Conservation (phyloP, 108 stramenopile species). For the Parmales sp. region DNA sequence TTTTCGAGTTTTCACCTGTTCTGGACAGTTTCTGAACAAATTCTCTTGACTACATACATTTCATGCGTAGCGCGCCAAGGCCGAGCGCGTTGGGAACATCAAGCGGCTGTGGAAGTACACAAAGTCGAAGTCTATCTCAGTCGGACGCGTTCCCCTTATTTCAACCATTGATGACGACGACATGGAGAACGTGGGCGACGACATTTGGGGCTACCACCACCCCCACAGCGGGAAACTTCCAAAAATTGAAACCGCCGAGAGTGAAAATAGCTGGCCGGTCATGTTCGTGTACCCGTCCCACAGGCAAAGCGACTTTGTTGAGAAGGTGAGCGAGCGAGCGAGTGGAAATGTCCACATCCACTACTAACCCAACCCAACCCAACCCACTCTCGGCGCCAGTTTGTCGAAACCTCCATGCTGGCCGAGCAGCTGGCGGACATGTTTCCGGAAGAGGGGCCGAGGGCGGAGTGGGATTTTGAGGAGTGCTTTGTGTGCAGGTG, state of each 20-base stretch:
- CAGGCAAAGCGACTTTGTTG: conserved; percentile 71
- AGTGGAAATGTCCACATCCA: too few species aligned
- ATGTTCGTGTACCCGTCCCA: conserved; percentile 76
- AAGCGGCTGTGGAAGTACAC: conserved; percentile 76
- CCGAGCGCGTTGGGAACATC: conserved; percentile 59
- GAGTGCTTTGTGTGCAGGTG: conserved; percentile 74
- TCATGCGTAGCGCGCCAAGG: too few species aligned
- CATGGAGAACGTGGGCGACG: conserved; percentile 43
- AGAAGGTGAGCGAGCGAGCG: conserved; percentile 58
- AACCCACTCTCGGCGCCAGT: too few species aligned
- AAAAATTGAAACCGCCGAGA: conserved; percentile 2
- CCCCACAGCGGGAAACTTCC: conserved; percentile 70
- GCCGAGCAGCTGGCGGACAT: conserved; percentile 71
- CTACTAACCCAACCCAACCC: too few species aligned
- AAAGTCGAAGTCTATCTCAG: conserved; percentile 46
- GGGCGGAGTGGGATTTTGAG: conserved; percentile 73
- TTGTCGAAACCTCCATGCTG: too few species aligned
- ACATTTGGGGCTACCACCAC: conserved; percentile 67
- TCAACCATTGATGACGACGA: conserved; percentile 63
- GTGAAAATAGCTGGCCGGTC: conserved; percentile 65
- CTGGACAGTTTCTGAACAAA: too few species aligned
- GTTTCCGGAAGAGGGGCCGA: conserved; percentile 61
- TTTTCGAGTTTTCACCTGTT: too few species aligned
- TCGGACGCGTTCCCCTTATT: conserved; percentile 67
- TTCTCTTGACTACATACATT: too few species aligned